Conservation (phyloP, 1,284 basidiomycete genomes). For the Leccinum subrobustum region DNA sequence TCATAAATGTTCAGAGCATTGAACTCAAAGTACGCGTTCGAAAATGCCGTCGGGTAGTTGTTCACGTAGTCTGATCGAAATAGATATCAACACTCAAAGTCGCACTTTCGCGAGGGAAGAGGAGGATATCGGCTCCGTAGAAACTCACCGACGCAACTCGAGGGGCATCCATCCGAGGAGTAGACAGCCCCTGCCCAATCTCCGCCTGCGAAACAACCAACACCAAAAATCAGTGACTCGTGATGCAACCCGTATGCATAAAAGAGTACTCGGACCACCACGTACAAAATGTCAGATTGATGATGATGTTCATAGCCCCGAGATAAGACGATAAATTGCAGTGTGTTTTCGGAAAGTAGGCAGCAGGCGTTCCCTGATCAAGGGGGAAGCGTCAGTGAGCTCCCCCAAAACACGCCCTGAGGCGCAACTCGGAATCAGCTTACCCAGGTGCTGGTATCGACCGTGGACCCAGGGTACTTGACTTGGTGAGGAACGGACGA, state of each 20-base stretch:
- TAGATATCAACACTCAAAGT: not conserved
- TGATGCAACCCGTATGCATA: not conserved
- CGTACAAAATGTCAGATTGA: conserved; percentile 30
- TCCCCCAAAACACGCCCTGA: too few relatives aligned
- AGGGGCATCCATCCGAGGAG: conserved; percentile 32
- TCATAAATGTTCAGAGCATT: conserved; percentile 26
- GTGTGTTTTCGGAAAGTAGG: conserved; percentile 19
- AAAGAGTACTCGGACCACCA: not conserved
- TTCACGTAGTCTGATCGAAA: conserved; percentile 16
- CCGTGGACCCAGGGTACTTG: conserved; percentile 5
- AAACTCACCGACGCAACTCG: conserved; percentile 33
- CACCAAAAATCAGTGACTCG: not conserved
- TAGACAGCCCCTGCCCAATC: conserved; percentile 42
- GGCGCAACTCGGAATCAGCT: not conserved
- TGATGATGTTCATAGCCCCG: conserved; percentile 24
- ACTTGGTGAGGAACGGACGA: conserved; percentile 20
- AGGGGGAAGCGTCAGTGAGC: not conserved
- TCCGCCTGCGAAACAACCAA: conserved; percentile 31
- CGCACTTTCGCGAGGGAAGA: not conserved
- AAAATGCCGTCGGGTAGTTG: conserved; percentile 17
- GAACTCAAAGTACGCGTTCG: conserved; percentile 29
- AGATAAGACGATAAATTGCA: conserved; percentile 22
- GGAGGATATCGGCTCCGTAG: not conserved
- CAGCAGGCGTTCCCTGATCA: conserved; percentile 21
- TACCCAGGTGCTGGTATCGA: conserved; percentile 28